Evolutionary conservation across 1,284 basidiomycete genomes (phyloP), one percentile per base, ranked within the genome.

Genomic region (Moniliophthora roreri): DNA sequence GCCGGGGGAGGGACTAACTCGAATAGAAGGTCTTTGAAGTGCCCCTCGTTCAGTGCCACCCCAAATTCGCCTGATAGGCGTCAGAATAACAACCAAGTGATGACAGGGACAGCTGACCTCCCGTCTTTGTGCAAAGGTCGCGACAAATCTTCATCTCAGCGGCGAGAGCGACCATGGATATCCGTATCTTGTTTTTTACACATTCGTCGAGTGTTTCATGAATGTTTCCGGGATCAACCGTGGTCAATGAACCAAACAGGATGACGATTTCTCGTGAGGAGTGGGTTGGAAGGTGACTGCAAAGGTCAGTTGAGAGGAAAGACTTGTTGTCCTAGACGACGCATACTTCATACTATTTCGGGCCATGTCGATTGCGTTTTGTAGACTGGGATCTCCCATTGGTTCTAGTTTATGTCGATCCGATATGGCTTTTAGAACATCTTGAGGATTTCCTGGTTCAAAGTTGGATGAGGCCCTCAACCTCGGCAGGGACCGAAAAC

Each of bases 61-160:
- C 93, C 92, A 66, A 97, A 97, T 58, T 87, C 85, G 41, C 95
- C 91, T 93, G 63, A 72, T 69, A 73, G 38, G 2, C 37, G 55
- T 32, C 37, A 48, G 26, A 20, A 24, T 42, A 32, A 16, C 20
- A 16, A 10, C 15, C 37, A 11, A 9, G 23, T 26, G 18, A 38
- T 24, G 40, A 23, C 32, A 26, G n/a, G 6, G 3, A 47, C 34
- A 39, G 74, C 82, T 50, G 58, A 91, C 91, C 95, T 52, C 91
- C 90, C 1, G 94, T 94, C 67, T 90, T 88, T 47, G 92, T 91
- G 57, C 89, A 91, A 35, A 98, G 80, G 48, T 95, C 91, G 48
- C 91, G 84, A 66, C 95, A 97, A 51, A 99, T 93, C 69, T 97
- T 98, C 85, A 99, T 95, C 69, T 99, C 96, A 7, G 97, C 97